Conservation (phyloP, 2,329 filamentous ascomycete species). For the Cadophora luteo-olivacea region DNA sequence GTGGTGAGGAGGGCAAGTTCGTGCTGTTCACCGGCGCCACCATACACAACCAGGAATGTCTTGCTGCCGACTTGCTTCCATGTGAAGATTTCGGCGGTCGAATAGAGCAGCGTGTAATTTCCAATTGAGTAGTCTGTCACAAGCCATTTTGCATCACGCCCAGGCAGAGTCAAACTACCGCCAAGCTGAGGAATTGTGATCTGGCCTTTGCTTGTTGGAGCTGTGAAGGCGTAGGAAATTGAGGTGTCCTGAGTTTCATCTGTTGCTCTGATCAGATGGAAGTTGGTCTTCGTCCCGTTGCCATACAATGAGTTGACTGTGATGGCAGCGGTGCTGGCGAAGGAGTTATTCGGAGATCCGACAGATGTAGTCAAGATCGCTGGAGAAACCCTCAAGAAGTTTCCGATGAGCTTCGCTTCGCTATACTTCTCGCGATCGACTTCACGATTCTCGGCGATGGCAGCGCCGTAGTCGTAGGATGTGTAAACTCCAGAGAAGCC, state of each 20-base stretch:
- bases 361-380: conserved; percentile 53
- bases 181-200: conserved; percentile 64
- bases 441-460: conserved; percentile 49
- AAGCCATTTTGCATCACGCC: conserved; percentile 70
- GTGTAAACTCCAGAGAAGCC: conserved; percentile 53
- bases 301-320: conserved; percentile 65
- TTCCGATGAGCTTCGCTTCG: conserved; percentile 34
- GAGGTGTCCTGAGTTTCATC: conserved; percentile 52
- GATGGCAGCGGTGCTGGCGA: conserved; percentile 2
- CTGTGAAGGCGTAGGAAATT: conserved; percentile 43
- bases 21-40: conserved; percentile 63
- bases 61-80: conserved; percentile 66
- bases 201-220: conserved; percentile 61
- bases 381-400: conserved; percentile 33
- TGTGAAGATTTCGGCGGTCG: conserved; percentile 70
- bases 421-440: conserved; percentile 43
- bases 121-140: conserved; percentile 69
- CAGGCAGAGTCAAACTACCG: conserved; percentile 60
- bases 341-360: background rate
- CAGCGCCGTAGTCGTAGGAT: conserved; percentile 13
- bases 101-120: conserved; percentile 63
- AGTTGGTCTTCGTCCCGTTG: conserved; percentile 57
- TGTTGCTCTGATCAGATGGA: conserved; percentile 70
- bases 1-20: conserved; percentile 53
- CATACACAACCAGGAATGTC: conserved; percentile 67